Evolutionary conservation across 1,284 basidiomycete genomes (phyloP).

Genomic region (Omphalotus olearius): DNA sequence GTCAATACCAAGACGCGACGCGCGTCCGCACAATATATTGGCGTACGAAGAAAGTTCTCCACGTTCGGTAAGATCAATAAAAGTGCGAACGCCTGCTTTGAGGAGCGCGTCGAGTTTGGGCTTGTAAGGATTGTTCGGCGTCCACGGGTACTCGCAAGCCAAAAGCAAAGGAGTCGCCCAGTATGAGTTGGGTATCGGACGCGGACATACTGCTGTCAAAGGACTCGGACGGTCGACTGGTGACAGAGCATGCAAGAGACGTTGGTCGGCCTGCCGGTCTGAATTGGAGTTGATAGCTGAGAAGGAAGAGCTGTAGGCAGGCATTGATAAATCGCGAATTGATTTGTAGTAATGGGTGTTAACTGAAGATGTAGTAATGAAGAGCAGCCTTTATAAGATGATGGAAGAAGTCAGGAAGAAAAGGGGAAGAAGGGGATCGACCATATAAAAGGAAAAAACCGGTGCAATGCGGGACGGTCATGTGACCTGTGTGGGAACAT

Average conservation of each 20-base stretch:
- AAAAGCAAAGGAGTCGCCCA: slow-evolving; percentile 70
- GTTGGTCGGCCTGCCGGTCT: slow-evolving; percentile 11
- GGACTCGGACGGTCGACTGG: slow-evolving; percentile 20
- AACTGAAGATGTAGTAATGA: no score
- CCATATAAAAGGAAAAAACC: no score
- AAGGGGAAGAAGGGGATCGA: no score
- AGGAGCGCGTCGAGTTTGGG: slow-evolving; percentile 69
- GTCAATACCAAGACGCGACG: slow-evolving; percentile 50
- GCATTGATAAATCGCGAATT: not conserved
- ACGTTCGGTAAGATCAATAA: slow-evolving; percentile 73
- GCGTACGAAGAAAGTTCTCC: slow-evolving; percentile 67
- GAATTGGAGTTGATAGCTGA: not conserved
- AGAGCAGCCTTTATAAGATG: no score
- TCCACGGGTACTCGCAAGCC: slow-evolving; percentile 77
- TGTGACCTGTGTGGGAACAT: no score
- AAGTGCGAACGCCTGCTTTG: slow-evolving; percentile 65
- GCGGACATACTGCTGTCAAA: slow-evolving; percentile 26
- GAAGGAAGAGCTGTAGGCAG: not conserved
- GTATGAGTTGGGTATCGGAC: slow-evolving; percentile 76
- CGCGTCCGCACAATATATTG: slow-evolving; percentile 49
- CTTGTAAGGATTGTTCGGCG: slow-evolving; percentile 46
- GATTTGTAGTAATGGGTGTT: not conserved
- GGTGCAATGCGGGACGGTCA: no score
- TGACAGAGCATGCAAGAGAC: slow-evolving; percentile 15
- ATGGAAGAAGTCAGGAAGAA: no score